A percentile compares a stretch with the other conserved stretches of the same genome.
Conservation (phyloP, 306 rosid genomes). For the Cucurbita maxima region DNA sequence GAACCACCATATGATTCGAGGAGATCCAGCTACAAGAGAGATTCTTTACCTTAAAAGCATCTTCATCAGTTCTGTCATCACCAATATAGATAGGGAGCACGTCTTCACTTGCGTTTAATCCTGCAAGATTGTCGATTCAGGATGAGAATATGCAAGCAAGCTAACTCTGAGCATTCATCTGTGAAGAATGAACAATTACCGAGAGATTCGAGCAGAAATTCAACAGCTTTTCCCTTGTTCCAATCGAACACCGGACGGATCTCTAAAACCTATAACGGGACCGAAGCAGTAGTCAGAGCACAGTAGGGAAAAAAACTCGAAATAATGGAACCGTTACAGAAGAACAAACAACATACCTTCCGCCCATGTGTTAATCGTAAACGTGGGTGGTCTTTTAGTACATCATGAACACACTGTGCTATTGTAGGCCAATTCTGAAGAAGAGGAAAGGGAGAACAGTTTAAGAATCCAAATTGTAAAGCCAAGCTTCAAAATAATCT, state of each 20-base stretch:
- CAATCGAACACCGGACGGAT: conserved; percentile 86
- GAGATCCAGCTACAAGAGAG: background rate
- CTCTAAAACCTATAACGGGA: conserved; percentile 66
- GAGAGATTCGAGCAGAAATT: conserved; percentile 73
- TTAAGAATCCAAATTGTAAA: background rate
- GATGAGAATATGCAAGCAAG: background rate
- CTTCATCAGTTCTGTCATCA: conserved; percentile 87
- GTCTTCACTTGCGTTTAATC: conserved; percentile 32
- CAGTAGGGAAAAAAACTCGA: too few relatives aligned
- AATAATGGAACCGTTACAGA: background rate
- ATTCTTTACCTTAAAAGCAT: conserved; percentile 62
- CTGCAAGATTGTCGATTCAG: conserved; percentile 19
- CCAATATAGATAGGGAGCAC: conserved; percentile 84
- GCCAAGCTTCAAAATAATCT: background rate
- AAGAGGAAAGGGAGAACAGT: background rate
- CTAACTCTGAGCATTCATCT: background rate
- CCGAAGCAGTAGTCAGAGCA: background rate
- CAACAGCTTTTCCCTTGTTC: conserved; percentile 98
- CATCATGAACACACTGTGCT: conserved; percentile 76
- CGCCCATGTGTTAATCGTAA: conserved; percentile 83
- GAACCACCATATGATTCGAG: background rate
- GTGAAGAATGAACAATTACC: conserved; percentile 20
- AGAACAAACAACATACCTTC: conserved; percentile 27
- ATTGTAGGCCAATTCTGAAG: conserved; percentile 69
- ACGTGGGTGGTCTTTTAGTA: conserved; percentile 61